Evolutionary conservation across 495 filamentous ascomycete species (phyloP).

Genomic region (Hypoxylon trugodes): DNA sequence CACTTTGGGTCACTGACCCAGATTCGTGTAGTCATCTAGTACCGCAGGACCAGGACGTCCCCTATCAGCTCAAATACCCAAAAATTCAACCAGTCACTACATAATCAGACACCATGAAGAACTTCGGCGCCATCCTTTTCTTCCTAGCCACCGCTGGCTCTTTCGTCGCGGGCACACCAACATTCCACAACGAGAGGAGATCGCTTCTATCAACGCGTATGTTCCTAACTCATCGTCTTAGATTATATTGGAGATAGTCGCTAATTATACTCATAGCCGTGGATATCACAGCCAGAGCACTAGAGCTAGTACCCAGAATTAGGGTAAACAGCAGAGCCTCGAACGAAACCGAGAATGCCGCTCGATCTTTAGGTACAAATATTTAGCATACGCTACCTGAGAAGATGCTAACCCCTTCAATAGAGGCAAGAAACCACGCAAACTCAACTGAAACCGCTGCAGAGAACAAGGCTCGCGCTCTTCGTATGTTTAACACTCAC

Average conservation of each 20-base stretch:
- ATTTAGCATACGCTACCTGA: background rate
- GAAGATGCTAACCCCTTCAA: background rate
- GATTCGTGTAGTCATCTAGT: background rate
- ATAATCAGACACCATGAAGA: slow-evolving; percentile 33
- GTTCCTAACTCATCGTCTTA: background rate
- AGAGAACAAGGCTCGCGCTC: slow-evolving; percentile 5
- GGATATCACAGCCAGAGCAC: slow-evolving; percentile 18
- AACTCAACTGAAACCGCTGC: background rate
- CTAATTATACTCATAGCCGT: slow-evolving; percentile 14
- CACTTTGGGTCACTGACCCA: slow-evolving; percentile 4
- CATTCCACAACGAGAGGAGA: slow-evolving; percentile 10
- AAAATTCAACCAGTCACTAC: slow-evolving; percentile 8
- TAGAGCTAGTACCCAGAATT: slow-evolving; percentile 9
- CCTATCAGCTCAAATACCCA: background rate
- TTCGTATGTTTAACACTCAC: background rate
- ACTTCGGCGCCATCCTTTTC: slow-evolving; percentile 15
- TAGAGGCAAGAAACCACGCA: background rate
- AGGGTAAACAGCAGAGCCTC: background rate
- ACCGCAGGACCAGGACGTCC: slow-evolving; percentile 8
- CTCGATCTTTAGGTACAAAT: slow-evolving; percentile 17
- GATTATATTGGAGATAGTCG: background rate
- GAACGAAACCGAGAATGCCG: slow-evolving; percentile 12
- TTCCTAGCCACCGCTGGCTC: slow-evolving; percentile 27
- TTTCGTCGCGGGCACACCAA: slow-evolving; percentile 18
- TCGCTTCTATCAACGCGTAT: slow-evolving; percentile 2